These are phyloP conservation scores for Neurospora tetraspora DNA, from an alignment of 495 filamentous ascomycete genomes.

Conservation along the genomic window DNA sequence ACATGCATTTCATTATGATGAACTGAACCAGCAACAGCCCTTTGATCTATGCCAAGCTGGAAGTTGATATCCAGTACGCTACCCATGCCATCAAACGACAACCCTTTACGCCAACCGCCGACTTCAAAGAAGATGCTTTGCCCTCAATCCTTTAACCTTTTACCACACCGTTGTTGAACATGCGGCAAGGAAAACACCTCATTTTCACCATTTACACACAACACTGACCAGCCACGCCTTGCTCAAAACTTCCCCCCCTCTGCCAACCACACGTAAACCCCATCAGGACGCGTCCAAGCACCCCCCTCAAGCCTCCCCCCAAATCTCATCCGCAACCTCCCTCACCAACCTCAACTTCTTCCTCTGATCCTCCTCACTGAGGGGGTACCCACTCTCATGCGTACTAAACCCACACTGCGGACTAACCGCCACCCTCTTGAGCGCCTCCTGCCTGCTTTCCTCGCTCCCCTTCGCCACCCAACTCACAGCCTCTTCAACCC, in stretches of 20 bases:
- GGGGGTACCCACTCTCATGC: conserved; percentile 56
- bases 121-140: not conserved
- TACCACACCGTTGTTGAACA: not conserved
- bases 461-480: conserved; percentile 68
- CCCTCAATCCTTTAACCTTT: not conserved
- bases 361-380: conserved; percentile 57
- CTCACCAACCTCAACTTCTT: conserved; percentile 58
- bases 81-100: not conserved
- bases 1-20: not conserved
- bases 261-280: too few species aligned
- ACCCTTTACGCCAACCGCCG: not conserved
- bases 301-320: conserved; percentile 42
- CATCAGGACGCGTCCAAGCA: not conserved
- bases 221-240: too few species aligned
- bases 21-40: not conserved
- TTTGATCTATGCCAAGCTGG: not conserved
- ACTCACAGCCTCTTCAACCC: conserved; percentile 57
- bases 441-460: conserved; percentile 51
- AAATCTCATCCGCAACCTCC: conserved; percentile 61
- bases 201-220: not conserved
- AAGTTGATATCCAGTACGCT: conserved; percentile 11
- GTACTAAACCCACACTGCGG: conserved; percentile 78
- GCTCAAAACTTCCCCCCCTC: too few species aligned
- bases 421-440: conserved; percentile 59
- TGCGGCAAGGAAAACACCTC: not conserved